Conservation (phyloP, 2,329 filamentous ascomycete species). For the Fusarium nygamai region DNA sequence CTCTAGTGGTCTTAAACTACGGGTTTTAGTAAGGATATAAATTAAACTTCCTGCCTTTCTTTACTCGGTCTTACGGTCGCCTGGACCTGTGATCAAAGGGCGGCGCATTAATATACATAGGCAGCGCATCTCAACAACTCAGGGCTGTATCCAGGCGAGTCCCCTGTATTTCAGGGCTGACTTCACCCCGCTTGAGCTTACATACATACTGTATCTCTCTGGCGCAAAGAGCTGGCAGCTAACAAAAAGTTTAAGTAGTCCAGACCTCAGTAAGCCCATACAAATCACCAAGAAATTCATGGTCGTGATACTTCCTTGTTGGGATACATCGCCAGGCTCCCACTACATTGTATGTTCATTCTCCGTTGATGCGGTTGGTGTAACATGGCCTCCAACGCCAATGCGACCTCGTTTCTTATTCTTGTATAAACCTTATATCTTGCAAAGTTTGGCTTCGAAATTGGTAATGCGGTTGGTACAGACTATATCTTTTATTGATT, state of each 20-base stretch:
- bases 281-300: not conserved
- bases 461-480: not conserved
- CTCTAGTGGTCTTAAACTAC: too few relatives aligned
- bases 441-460: fast-evolving
- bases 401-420: not conserved
- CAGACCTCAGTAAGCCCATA: fast-evolving
- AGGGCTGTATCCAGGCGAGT: not conserved
- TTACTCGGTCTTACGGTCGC: not conserved
- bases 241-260: not conserved
- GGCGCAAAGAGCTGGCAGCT: not conserved
- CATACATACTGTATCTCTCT: not conserved
- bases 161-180: not conserved
- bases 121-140: fast-evolving
- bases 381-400: not conserved
- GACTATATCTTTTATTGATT: not conserved
- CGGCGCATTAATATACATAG: too few relatives aligned
- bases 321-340: fast-evolving
- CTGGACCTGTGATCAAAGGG: not conserved
- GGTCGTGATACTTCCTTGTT: not conserved
- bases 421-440: not conserved
- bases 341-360: not conserved
- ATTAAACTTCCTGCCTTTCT: too few relatives aligned
- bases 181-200: not conserved
- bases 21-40: too few relatives aligned
- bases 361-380: not conserved